Evolutionary conservation across 805 yeast species (phyloP), one percentile per base, ranked within the genome.

Genomic region (Yarrowia deformans): DNA sequence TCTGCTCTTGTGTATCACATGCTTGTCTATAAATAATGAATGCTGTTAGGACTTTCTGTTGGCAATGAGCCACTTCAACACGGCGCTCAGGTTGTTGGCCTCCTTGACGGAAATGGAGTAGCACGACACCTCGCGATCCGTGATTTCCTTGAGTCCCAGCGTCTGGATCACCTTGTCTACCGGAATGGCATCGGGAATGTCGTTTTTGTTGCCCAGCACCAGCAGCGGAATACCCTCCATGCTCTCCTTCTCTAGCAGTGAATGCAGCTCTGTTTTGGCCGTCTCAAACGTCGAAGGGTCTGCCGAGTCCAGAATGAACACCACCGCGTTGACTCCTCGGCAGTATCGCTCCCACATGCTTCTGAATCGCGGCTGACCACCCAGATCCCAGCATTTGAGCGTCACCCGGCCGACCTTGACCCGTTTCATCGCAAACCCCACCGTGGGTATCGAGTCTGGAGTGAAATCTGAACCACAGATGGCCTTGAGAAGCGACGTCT

Each of bases 301-400:
- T 13, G 81, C 79, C 1, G 79, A 70, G 69, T 78, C 81, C 13
- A 78, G 77, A 18, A 78, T 77, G 70, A 78, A 78, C 74, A 78
- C 73, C 45, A 78, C 78, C 14, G 80, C 80, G 64, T 73, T 73
- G 63, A 77, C 79, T 12, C 80, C 80, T 60, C 76, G 73, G 70
- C 81, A 78, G 68, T 78, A 78, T 23, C 81, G 73, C 58, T 79
- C 81, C 81, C 81, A 78, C 81, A 78, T 78, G 37, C 79, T 73
- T 61, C 81, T 68, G 71, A 78, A 78, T 43, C 81, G 72, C 8
- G 81, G 80, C 71, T 78, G 81, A 1, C 81, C 81, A 10, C 81
- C 81, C 48, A 78, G 72, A 75, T 78, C 81, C 81, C 81, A 78
- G 73, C 80, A 78, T 72, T 78, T 78, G n/a, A 78, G 72, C 18